Evolutionary conservation across 352 stramenopile genomes (phyloP).

Genomic region (Globisporangium heterothallicum): DNA sequence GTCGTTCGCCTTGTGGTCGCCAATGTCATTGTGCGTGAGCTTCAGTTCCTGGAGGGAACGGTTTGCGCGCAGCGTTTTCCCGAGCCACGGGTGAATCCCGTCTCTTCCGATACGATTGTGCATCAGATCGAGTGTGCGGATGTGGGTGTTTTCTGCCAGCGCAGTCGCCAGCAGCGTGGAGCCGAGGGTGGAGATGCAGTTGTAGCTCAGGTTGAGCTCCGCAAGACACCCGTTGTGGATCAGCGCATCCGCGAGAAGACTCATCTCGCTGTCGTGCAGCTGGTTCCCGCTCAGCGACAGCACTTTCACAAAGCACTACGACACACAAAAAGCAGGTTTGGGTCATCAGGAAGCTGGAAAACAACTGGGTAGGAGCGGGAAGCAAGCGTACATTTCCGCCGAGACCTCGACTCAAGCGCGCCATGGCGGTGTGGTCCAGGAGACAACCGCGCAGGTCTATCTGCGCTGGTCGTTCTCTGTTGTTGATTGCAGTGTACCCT

Average conservation of each 20-base stretch:
- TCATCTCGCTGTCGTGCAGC: constrained; percentile 46
- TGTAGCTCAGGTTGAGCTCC: constrained; percentile 70
- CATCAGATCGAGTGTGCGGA: constrained; percentile 50
- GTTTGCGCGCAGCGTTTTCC: constrained; percentile 49
- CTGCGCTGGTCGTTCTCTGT: background rate
- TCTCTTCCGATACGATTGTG: constrained; percentile 65
- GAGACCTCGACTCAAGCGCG: constrained; percentile 34
- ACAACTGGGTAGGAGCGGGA: too few species aligned
- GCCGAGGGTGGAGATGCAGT: constrained; percentile 43
- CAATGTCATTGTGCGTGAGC: constrained; percentile 67
- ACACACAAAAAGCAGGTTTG: too few species aligned
- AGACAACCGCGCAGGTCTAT: constrained; percentile 60
- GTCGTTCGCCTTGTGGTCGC: constrained; percentile 43
- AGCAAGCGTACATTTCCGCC: constrained; percentile 55
- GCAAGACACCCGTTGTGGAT: constrained; percentile 40
- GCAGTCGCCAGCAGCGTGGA: constrained; percentile 51
- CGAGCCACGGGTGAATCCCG: constrained; percentile 57
- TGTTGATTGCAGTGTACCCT: constrained; percentile 9
- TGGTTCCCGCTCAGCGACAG: constrained; percentile 68
- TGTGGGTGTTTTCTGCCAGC: constrained; percentile 29
- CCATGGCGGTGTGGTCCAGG: constrained; percentile 35
- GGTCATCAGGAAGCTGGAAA: too few species aligned
- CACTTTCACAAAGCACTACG: constrained; percentile 47
- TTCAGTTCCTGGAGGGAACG: constrained; percentile 38
- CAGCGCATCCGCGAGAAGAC: constrained; percentile 45